Percentiles rank a stretch among this genome's conserved stretches.
Evolutionary conservation across 2,329 filamentous ascomycete species (phyloP).

Genomic region (Scedosporium minutisporum): DNA sequence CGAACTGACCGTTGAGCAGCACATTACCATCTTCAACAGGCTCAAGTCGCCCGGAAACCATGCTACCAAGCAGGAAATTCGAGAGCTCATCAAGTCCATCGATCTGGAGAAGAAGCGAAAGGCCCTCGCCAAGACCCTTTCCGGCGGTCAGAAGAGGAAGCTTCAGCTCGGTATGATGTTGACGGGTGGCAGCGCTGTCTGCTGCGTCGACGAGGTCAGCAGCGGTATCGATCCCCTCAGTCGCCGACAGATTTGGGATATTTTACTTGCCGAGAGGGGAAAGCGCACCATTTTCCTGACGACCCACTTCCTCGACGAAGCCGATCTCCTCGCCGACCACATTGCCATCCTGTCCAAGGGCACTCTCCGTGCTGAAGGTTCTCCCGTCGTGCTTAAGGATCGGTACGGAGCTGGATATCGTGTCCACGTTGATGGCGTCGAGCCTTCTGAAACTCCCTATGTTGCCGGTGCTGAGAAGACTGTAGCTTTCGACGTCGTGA

Average conservation of each 20-base stretch:
- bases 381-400: constrained; percentile 78
- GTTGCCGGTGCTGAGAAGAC: constrained; percentile 49
- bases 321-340: constrained; percentile 78
- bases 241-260: constrained; percentile 87
- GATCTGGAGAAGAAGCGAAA: constrained; percentile 68
- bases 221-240: constrained; percentile 81
- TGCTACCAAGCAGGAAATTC: constrained; percentile 49
- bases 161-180: constrained; percentile 93
- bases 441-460: constrained; percentile 25
- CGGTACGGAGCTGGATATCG: constrained; percentile 74
- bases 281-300: constrained; percentile 76
- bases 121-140: constrained; percentile 66
- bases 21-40: constrained; percentile 73
- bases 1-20: constrained; percentile 75
- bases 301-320: constrained; percentile 90
- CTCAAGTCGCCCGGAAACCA: constrained; percentile 56
- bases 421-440: constrained; percentile 53
- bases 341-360: constrained; percentile 85
- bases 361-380: constrained; percentile 69
- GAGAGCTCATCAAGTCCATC: constrained; percentile 56
- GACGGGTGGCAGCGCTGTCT: constrained; percentile 77
- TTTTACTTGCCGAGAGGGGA: constrained; percentile 75
- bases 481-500: constrained; percentile 58
- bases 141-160: constrained; percentile 86
- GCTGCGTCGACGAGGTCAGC: constrained; percentile 85